These are phyloP conservation scores for Lactarius vividus DNA, from an alignment of 768 basidiomycete genomes.

Conservation along the genomic window DNA sequence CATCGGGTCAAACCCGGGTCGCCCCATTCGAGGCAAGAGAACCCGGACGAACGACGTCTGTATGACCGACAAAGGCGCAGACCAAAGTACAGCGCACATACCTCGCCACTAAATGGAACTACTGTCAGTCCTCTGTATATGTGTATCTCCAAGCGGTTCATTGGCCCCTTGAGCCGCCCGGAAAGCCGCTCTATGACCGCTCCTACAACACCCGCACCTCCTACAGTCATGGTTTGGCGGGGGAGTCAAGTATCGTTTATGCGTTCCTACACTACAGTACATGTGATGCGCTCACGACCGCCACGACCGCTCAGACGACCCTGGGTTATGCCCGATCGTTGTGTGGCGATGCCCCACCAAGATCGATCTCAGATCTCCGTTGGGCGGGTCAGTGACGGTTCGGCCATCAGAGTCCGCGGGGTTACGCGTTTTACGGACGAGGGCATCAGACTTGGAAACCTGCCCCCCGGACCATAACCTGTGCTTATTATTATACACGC, in stretches of 20 bases:
- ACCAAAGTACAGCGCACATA: neutral
- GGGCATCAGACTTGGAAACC: neutral
- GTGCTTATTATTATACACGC: neutral
- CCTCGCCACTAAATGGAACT: neutral
- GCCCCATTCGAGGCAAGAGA: neutral
- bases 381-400: neutral
- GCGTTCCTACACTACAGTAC: neutral
- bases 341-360: neutral
- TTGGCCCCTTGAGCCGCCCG: neutral
- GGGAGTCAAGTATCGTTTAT: neutral
- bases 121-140: neutral
- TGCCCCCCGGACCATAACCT: neutral
- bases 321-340: neutral
- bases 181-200: neutral
- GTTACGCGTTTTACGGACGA: neutral
- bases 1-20: neutral
- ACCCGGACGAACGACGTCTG: neutral
- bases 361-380: neutral
- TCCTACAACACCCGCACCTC: neutral
- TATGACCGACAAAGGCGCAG: neutral
- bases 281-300: neutral
- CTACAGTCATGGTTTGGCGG: neutral
- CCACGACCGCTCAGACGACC: neutral
- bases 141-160: neutral
- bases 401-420: neutral